phyloP scores from a whole-genome alignment of 2,329 filamentous ascomycete genomes.

The Fonsecaea erecta region DNA sequence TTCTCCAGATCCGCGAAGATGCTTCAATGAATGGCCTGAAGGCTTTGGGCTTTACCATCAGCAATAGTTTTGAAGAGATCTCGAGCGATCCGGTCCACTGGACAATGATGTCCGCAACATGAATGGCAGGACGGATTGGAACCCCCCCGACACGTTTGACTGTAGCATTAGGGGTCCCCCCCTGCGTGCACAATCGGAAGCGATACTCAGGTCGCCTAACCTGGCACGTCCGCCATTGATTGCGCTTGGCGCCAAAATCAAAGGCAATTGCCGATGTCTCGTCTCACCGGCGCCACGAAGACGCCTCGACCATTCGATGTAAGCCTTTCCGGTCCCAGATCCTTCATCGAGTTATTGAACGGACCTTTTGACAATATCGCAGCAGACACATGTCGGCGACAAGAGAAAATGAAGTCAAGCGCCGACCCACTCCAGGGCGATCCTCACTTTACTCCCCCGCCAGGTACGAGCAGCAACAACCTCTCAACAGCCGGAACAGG shows the following conservation, averaged over 20 bases:
- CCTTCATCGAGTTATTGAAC: not conserved
- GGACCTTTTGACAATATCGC: not conserved
- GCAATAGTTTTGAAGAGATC: constrained; percentile 82
- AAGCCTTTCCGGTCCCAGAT: not conserved
- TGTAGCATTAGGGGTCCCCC: not conserved
- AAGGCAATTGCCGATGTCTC: not conserved
- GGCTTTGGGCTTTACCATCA: constrained; percentile 77
- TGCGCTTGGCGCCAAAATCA: not conserved
- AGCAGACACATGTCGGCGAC: not conserved
- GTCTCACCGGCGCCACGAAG: not conserved
- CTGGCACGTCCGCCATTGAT: not conserved
- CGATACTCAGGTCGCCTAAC: not conserved
- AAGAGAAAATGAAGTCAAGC: not conserved
- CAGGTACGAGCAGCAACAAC: not conserved
- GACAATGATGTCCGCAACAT: constrained; percentile 54
- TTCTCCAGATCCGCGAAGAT: constrained; percentile 67
- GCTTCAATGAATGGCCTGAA: constrained; percentile 74
- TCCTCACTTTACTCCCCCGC: not conserved
- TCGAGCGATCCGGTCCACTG: constrained; percentile 69
- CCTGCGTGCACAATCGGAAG: not conserved
- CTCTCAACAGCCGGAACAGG: not conserved
- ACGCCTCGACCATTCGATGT: constrained; percentile 1
- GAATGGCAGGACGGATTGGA: constrained; percentile 3
- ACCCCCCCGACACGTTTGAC: not conserved
- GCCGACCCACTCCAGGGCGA: not conserved